Base-by-base conservation (phyloP, 2,329 filamentous ascomycete genomes). In the Tolypocladium inflatum region DNA sequence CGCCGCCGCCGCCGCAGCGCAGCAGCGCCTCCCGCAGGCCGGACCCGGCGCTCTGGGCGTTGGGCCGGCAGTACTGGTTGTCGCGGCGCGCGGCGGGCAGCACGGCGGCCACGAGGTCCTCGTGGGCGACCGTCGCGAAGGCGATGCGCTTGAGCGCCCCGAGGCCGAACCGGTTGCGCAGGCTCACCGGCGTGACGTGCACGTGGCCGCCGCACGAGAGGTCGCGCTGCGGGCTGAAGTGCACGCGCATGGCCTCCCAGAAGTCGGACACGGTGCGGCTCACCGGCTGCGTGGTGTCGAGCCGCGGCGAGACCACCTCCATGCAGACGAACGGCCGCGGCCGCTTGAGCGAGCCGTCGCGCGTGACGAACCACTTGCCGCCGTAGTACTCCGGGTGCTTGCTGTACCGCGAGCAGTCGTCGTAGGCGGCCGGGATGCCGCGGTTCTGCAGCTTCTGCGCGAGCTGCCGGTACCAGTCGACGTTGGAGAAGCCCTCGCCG, bases 311-410 rank as follows among this genome's bases (percentile, higher is more conserved):
- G 38, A 75, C 73, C 54, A 74, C 73, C 58, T 75, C 73, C 71
- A 75, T 74, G 63, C 71, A 73, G 33, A 75, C 73, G 55, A 67
- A 67, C 11, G 72, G 72, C 38, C 65, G 64, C 56, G 69, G 68
- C n/a, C 72, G 64, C 61, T 73, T 72, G 50, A 75, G 62, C 26
- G 73, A 75, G 7, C 72, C 73, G 59, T 75, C 73, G 37, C 71
- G 66, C 13, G 73, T 75, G 57, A 75, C 71, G 59, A 73, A 75
- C 73, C 73, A 74, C 62, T 75, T 74, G 19, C 71, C 71, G 58
- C 71, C 71, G 52, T 75, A 74, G 62, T 74, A 73, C 61, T 75
- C 73, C 2, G 73, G 73, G 37, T 74, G 73, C 59, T 75, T 75
- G 67, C 69, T 72, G 62, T 74, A 74, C 51, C 64, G 66, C 42